Conservation (phyloP, 2,329 filamentous ascomycete genomes). For the Aspergillus udagawae region DNA sequence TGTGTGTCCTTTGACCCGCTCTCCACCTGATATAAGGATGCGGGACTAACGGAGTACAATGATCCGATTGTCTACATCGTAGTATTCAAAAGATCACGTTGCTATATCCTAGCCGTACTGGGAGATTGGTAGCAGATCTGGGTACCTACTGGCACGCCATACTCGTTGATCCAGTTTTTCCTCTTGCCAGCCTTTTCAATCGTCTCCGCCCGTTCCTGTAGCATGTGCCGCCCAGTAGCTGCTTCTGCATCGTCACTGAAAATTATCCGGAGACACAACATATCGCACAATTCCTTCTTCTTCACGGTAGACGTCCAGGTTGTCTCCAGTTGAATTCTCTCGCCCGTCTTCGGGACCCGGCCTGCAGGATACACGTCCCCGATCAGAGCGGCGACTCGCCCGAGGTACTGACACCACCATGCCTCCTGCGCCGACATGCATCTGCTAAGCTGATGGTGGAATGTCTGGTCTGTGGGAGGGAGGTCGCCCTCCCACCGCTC, state of each 20-base stretch:
- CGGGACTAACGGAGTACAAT: neutral
- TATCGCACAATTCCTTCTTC: slow-evolving; percentile 38
- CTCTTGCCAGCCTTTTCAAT: slow-evolving; percentile 56
- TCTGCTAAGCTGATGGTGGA: slow-evolving; percentile 51
- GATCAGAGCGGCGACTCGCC: slow-evolving; percentile 56
- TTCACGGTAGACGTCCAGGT: slow-evolving; percentile 41
- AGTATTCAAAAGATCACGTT: neutral
- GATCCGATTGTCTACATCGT: neutral
- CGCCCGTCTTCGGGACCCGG: slow-evolving; percentile 22
- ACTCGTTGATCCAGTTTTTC: slow-evolving; percentile 52
- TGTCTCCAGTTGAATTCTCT: slow-evolving; percentile 39
- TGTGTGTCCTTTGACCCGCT: neutral
- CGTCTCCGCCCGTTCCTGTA: slow-evolving; percentile 39
- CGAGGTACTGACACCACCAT: slow-evolving; percentile 65
- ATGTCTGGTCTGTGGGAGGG: slow-evolving; percentile 53
- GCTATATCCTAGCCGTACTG: neutral
- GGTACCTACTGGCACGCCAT: slow-evolving; percentile 40
- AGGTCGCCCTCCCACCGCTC: slow-evolving; percentile 69
- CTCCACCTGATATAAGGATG: neutral
- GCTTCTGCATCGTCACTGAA: slow-evolving; percentile 39
- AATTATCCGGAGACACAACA: slow-evolving; percentile 43
- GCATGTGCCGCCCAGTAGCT: slow-evolving; percentile 26
- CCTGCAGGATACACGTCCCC: slow-evolving; percentile 61
- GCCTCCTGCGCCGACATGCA: slow-evolving; percentile 52
- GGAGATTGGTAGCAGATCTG: slow-evolving; percentile 17